Base-by-base conservation (phyloP, 2,329 filamentous ascomycete genomes). In the Bipolaris bicolor region DNA sequence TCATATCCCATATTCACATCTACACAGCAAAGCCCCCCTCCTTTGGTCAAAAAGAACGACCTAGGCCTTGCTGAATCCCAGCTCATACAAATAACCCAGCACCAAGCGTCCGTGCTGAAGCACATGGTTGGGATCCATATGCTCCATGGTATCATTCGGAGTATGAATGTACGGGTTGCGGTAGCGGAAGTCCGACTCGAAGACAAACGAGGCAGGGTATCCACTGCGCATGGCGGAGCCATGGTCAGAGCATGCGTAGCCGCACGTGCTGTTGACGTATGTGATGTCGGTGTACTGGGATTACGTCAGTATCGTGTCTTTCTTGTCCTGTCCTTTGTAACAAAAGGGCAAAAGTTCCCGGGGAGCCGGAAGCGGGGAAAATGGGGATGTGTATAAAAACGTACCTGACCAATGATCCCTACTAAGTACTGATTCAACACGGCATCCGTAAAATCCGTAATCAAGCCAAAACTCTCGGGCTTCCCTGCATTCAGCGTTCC, bases 361-460 rank as follows among this genome's bases (percentile, higher is more conserved):
- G 3, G 33, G 33, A 15, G 22, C n/a, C n/a, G n/a, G n/a, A n/a
- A n/a, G n/a, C n/a, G n/a, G n/a, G n/a, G n/a, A n/a, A n/a, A 22
- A 20, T 20, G 20, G 20, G 20, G 20, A 20, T 20, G 3, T 20
- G n/a, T n/a, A n/a, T n/a, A n/a, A n/a, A 20, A 20, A 29, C 41
- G 10, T 9, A 44, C 41, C 41, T 44, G 24, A 7, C 85, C 88
- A 62, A 97, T 89, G 52, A 96, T 85, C 66, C 87, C 85, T 83
- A 96, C 96, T 81, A 97, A 92, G 74, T 97, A 97, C 7, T 83
- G 81, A 1, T 93, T 97, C 66, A 97, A 81, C 45, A 83, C 87
- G 1, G 86, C 80, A 73, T 97, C 89, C 29, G 97, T 93, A 69
- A 84, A 97, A 77, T 98, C 94, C 1, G 90, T 92, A 69, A 97